phyloP scores from a whole-genome alignment of 2,329 filamentous ascomycete genomes.

The Fusarium sp. region DNA sequence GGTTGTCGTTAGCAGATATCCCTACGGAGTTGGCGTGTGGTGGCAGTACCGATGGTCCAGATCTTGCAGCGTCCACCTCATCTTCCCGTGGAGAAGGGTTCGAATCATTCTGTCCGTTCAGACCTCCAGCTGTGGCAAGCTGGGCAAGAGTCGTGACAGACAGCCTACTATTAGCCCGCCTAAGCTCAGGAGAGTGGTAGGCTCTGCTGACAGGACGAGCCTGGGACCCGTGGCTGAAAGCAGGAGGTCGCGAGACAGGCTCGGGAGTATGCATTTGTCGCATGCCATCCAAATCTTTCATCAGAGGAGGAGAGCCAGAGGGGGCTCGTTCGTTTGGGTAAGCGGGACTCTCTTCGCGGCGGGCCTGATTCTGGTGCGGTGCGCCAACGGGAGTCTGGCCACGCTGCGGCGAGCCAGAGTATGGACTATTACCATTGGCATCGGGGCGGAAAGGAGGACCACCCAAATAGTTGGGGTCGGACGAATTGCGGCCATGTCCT shows the following conservation, averaged over 20 bases:
- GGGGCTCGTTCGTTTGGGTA: constrained; percentile 69
- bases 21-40: constrained; percentile 65
- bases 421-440: constrained; percentile 45
- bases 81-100: constrained; percentile 50
- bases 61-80: constrained; percentile 53
- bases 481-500: constrained; percentile 63
- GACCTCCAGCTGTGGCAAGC: constrained; percentile 77
- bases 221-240: constrained; percentile 82
- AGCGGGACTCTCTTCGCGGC: constrained; percentile 67
- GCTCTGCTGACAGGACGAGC: constrained; percentile 77
- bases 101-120: constrained; percentile 59
- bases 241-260: constrained; percentile 83
- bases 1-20: constrained; percentile 68
- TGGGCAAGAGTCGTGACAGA: constrained; percentile 87
- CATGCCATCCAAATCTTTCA: constrained; percentile 69
- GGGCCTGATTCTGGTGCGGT: constrained; percentile 61
- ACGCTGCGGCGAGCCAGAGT: constrained; percentile 53
- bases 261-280: constrained; percentile 75
- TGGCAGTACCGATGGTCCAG: constrained; percentile 66
- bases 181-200: constrained; percentile 82
- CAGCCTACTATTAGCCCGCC: constrained; percentile 86
- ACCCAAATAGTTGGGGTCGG: constrained; percentile 58
- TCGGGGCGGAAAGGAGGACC: constrained; percentile 49
- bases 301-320: constrained; percentile 58
- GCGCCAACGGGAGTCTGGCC: constrained; percentile 56